phyloP scores from a whole-genome alignment of 345 rosid genomes.

The Arabidopsis arenosa region DNA sequence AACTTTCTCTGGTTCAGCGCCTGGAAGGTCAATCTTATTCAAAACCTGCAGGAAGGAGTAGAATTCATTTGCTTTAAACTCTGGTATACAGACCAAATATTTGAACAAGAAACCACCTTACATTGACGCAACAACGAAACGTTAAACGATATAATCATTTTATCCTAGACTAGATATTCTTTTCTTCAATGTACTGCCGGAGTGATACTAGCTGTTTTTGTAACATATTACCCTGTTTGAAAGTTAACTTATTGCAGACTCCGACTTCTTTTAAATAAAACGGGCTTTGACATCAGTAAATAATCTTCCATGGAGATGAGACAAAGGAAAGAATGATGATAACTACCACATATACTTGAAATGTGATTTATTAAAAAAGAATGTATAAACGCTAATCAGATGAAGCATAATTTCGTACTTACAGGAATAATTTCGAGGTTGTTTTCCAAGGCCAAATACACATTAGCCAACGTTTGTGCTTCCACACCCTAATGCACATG shows the following conservation, averaged over 20 bases:
- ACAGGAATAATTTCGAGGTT: slow-evolving; percentile 97
- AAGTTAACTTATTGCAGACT: slow-evolving; percentile 19
- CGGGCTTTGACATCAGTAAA: neutral
- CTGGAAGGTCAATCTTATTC: slow-evolving; percentile 99
- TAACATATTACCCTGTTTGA: neutral
- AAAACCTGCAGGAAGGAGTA: slow-evolving; percentile 61
- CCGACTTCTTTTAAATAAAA: neutral
- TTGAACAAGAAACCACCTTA: slow-evolving; percentile 12
- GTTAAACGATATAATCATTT: slow-evolving; percentile 5
- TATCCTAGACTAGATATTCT: neutral
- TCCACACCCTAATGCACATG: slow-evolving; percentile 78
- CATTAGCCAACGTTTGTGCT: slow-evolving; percentile 97
- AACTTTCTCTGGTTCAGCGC: slow-evolving; percentile 90
- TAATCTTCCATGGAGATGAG: slow-evolving; percentile 15
- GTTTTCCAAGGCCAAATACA: slow-evolving; percentile 93
- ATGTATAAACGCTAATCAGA: neutral
- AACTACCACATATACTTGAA: slow-evolving; percentile 20
- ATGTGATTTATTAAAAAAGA: neutral
- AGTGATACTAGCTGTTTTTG: slow-evolving; percentile 12
- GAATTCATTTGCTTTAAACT: slow-evolving; percentile 24
- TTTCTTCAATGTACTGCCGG: slow-evolving; percentile 15
- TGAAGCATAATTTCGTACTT: slow-evolving; percentile 47
- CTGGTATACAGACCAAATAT: slow-evolving; percentile 2
- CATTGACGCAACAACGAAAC: slow-evolving; percentile 7
- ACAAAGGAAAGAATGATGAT: slow-evolving; percentile 8